phyloP scores from a whole-genome alignment of 179 eudicot species.

The Pouteria campechiana region DNA sequence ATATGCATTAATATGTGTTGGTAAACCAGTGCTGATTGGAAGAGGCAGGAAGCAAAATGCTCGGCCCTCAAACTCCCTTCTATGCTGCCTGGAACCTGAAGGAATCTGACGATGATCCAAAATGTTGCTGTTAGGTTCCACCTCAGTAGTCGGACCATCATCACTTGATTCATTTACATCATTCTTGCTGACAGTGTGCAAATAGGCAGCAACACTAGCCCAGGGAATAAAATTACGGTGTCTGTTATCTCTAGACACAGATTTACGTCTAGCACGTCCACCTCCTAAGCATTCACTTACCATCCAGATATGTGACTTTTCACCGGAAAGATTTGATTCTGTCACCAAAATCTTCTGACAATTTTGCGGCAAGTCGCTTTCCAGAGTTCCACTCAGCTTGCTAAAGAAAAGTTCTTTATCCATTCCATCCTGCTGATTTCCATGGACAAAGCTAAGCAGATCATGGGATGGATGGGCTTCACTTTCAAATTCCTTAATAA shows the following conservation, averaged over 20 bases:
- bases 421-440: constrained; percentile 35
- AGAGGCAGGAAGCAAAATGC: constrained; percentile 98
- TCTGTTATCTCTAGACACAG: constrained; percentile 29
- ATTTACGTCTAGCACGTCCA: constrained; percentile 28
- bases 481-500: constrained; percentile 47
- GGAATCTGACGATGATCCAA: constrained; percentile 25
- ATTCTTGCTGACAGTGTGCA: constrained; percentile 39
- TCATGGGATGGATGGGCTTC: constrained; percentile 38
- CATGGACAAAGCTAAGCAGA: constrained; percentile 51
- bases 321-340: constrained; percentile 41
- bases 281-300: constrained; percentile 81
- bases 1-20: constrained; percentile 90
- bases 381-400: constrained; percentile 51
- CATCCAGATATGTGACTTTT: constrained; percentile 65
- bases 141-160: constrained; percentile 15
- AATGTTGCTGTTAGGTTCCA: constrained; percentile 17
- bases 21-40: constrained; percentile 88
- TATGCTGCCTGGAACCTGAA: constrained; percentile 12
- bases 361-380: constrained; percentile 66
- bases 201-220: constrained; percentile 86
- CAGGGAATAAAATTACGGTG: constrained; percentile 65
- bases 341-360: constrained; percentile 71
- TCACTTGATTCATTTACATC: constrained; percentile 24
- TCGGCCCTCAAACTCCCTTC: constrained; percentile 71
- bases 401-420: constrained; percentile 57